phyloP scores from a whole-genome alignment of 2,329 filamentous ascomycete genomes.

The Pseudogymnoascus sp. region DNA sequence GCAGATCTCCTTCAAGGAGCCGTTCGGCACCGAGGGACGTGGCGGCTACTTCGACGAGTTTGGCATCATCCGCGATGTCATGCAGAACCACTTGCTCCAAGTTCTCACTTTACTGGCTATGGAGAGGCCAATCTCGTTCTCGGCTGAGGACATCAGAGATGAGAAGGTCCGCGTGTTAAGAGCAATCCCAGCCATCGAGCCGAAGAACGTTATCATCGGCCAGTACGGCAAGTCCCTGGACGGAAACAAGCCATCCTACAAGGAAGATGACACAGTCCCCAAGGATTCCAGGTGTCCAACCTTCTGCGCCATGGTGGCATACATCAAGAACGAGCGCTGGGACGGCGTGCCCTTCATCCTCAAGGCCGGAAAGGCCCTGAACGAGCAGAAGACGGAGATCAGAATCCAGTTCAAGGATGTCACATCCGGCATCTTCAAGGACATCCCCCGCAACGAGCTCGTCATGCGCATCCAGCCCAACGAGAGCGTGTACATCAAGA shows the following conservation, averaged over 20 bases:
- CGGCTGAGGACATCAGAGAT: constrained; percentile 93
- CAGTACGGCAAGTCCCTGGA: constrained; percentile 97
- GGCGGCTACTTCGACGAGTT: constrained; percentile 99
- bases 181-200: constrained; percentile 88
- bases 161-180: constrained; percentile 96
- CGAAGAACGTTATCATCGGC: constrained; percentile 99
- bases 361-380: constrained; percentile 97
- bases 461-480: constrained; percentile 99
- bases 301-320: constrained; percentile 93
- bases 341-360: constrained; percentile 98
- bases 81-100: constrained; percentile 98
- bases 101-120: constrained; percentile 93
- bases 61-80: constrained; percentile 97
- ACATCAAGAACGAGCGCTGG: constrained; percentile 99
- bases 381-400: constrained; percentile 99
- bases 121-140: constrained; percentile 98
- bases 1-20: constrained; percentile 99
- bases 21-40: constrained; percentile 94
- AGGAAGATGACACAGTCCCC: constrained; percentile 96
- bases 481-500: constrained; percentile 99
- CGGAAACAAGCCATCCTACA: constrained; percentile 93
- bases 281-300: constrained; percentile 96
- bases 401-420: constrained; percentile 99
- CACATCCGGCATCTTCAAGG: constrained; percentile 98
- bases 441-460: constrained; percentile 97